Base-by-base conservation (phyloP, 331 rosid genomes). In the Phaseolus coccineus region DNA sequence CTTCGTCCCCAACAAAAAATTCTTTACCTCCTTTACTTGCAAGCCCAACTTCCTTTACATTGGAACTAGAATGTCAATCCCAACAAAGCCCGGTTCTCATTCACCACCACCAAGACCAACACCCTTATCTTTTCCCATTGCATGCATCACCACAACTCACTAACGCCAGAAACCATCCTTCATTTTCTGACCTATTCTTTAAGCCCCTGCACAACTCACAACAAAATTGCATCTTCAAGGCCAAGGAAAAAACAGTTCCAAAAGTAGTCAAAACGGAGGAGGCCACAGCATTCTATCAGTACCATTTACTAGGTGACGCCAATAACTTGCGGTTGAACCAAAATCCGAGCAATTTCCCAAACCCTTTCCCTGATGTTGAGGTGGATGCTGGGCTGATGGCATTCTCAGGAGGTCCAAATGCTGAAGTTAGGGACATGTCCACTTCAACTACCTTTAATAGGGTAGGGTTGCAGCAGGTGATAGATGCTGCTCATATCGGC, bases 181-280 rank as follows among this genome's bases (percentile, higher is more conserved):
- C 83, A 66, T 39, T 66, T 31, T 40, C 84, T 2, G 66, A 80
- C 59, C 57, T 78, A 5, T 47, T 76, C 55, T 6, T 75, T 2
- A 58, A 58, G 67, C 40, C 66, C n/a, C 46, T 24, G 5, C 62
- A 59, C 2, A 39, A 35, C 40, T 6, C 40, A 30, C 76, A 52
- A 37, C 77, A 73, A 22, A 58, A 59, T n/a, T 59, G 12, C 47
- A 59, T 1, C 69, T 56, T 76, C 27, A 78, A 55, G 46, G 31
- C 59, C 25, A 67, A 68, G 76, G 82, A 79, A 11, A 64, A 70
- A 27, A 48, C 73, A 31, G 15, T 65, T 70, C 84, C 80, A 46
- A 83, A 85, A 84, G 82, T 46, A 80, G 73, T 69, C 80, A 88
- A 86, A 81, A 76, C 83, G 28, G 88, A 82, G 77, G 55, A 22